Evolutionary conservation across 2,329 filamentous ascomycete genomes (phyloP), one percentile per base, ranked within the genome.

Genomic region (Sporothrix brasiliensis): DNA sequence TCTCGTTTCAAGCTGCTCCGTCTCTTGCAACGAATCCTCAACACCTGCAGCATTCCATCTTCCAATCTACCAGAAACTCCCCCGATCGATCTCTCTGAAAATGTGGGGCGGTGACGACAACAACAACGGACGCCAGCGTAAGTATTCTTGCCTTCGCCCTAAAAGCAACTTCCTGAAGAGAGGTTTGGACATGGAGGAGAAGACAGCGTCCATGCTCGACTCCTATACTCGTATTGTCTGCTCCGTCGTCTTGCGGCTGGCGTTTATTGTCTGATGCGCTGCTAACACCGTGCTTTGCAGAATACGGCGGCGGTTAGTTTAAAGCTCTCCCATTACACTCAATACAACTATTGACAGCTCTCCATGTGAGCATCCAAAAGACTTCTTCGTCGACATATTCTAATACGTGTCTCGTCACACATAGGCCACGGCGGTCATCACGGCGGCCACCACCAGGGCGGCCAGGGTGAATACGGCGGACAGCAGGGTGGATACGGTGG

Each of bases 61-160:
- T 9, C 27, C 39, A 24, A 6, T 16, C 21, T 24, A 21, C 24
- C 24, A 9, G 2, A 14, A 10, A 7, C 24, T 53, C 24, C 3
- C 21, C 67, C 49, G 39, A 47, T 58, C 67, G 49, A 67, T 27
- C 67, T 68, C 24, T 56, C 3, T 5, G 47, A 69, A 50, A 52
- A 71, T 71, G 67, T 69, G 68, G 61, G 61, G 68, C 63, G 61
- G 68, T 24, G 47, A 72, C 70, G 58, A 71, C 60, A 53, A 69
- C 56, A 27, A 65, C 50, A 27, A 69, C 41, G n/a, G 52, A 27
- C 24, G 67, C 49, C 41, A 50, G 44, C 53, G 61, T 65, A 65
- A n/a, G 61, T 56, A 19, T 5, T 9, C 58, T 44, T 13, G 5
- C 34, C 39, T 61, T n/a, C 47, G 16, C 41, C 14, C 11, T 44